Conservation (phyloP, 2,329 filamentous ascomycete species). For the Penicillium sp. region DNA sequence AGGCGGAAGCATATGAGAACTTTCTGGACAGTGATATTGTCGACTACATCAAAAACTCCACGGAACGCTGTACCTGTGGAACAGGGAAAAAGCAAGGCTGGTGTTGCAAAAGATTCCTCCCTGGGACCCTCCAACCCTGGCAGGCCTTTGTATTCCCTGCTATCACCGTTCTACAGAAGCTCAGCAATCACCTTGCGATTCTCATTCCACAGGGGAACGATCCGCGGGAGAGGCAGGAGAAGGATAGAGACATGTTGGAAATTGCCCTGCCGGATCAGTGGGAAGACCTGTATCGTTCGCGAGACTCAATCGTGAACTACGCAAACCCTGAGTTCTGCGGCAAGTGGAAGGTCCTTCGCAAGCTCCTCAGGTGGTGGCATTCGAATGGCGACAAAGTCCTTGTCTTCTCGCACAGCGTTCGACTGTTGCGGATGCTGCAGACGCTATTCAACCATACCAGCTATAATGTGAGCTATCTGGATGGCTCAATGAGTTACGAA, state of each 20-base stretch:
- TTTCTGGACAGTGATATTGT: conserved; percentile 71
- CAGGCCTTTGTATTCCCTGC: conserved; percentile 75
- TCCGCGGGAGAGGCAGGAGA: conserved; percentile 65
- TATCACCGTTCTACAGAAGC: conserved; percentile 75
- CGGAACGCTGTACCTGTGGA: conserved; percentile 64
- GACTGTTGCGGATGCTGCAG: conserved; percentile 75
- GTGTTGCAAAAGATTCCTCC: conserved; percentile 65
- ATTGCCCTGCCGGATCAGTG: conserved; percentile 70
- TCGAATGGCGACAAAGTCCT: conserved; percentile 87
- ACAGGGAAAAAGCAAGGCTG: conserved; percentile 69
- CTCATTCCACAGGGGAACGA: conserved; percentile 67
- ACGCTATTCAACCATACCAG: conserved; percentile 80
- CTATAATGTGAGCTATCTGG: conserved; percentile 87
- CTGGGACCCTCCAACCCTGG: conserved; percentile 60
- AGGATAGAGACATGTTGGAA: conserved; percentile 68
- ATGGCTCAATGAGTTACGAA: conserved; percentile 76
- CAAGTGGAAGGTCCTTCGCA: conserved; percentile 90
- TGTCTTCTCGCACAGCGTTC: conserved; percentile 89
- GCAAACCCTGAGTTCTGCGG: conserved; percentile 89
- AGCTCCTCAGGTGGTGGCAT: conserved; percentile 85
- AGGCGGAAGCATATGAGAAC: conserved; percentile 75
- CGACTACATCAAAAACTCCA: conserved; percentile 61
- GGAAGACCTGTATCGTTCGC: conserved; percentile 65
- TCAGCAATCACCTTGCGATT: conserved; percentile 88
- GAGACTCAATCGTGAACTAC: conserved; percentile 73